phyloP scores from a whole-genome alignment of 441 rosid genomes.

The Adansonia rubrostipa region DNA sequence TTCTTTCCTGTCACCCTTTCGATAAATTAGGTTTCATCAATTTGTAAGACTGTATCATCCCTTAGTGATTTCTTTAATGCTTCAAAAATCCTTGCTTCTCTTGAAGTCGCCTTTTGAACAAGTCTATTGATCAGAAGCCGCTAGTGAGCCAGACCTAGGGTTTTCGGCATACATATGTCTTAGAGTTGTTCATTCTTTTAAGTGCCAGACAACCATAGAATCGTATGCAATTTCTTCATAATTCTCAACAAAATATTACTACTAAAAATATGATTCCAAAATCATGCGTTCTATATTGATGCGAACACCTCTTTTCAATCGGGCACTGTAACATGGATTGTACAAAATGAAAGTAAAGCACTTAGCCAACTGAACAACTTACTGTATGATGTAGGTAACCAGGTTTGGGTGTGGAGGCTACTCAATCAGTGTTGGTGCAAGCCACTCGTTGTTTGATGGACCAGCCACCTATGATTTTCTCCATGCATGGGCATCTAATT shows the following conservation, averaged over 20 bases:
- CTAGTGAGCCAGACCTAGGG: background rate
- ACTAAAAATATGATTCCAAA: background rate
- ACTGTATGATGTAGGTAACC: conserved; percentile 54
- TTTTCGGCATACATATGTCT: background rate
- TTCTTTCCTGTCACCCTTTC: background rate
- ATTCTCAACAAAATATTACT: background rate
- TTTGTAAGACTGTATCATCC: background rate
- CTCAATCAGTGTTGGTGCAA: conserved; percentile 65
- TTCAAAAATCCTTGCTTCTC: too few relatives aligned
- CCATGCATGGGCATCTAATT: conserved; percentile 57
- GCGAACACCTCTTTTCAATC: too few relatives aligned
- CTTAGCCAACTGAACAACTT: background rate
- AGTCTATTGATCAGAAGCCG: background rate
- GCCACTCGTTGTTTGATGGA: conserved; percentile 76
- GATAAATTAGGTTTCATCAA: background rate
- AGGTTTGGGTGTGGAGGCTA: conserved; percentile 73
- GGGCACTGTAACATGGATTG: background rate
- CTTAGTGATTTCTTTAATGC: background rate
- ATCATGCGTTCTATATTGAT: background rate
- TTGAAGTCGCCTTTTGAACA: too few relatives aligned
- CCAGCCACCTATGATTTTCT: conserved; percentile 60
- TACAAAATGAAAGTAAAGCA: background rate
- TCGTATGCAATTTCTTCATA: background rate
- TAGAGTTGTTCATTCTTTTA: too few relatives aligned
- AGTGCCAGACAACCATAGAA: too few relatives aligned